Evolutionary conservation across 139 green algal genomes (phyloP).

Genomic region (Medakamo hakoo): DNA sequence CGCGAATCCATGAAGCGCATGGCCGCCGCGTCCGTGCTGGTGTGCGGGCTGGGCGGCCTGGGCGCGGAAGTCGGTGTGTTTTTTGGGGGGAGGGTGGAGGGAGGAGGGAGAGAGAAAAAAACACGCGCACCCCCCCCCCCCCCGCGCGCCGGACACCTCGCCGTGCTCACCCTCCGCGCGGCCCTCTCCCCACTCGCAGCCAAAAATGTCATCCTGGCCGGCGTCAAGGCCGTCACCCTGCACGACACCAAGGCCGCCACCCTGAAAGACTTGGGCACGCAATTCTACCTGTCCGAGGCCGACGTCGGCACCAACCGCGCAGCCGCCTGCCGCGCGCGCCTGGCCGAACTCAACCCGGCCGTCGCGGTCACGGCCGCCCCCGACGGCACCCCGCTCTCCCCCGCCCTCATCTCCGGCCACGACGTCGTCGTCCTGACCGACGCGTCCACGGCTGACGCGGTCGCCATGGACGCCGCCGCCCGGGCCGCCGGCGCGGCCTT

Average conservation of each 20-base stretch:
- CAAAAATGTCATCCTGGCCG: conserved; percentile 96
- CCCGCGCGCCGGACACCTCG: background rate
- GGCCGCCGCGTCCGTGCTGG: conserved; percentile 60
- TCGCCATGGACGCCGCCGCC: conserved; percentile 69
- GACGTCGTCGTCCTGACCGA: conserved; percentile 78
- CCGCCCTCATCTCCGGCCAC: background rate
- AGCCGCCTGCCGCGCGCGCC: conserved; percentile 43
- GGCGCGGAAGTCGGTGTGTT: conserved; percentile 76
- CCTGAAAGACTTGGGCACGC: conserved; percentile 56
- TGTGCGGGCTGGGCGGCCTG: conserved; percentile 70
- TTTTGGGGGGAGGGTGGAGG: background rate
- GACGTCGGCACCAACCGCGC: conserved; percentile 82
- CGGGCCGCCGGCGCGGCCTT: conserved; percentile 59
- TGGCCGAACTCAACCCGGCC: conserved; percentile 90
- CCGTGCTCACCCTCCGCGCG: too few species aligned
- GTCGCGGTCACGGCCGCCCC: conserved; percentile 52
- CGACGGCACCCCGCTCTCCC: background rate
- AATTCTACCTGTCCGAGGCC: conserved; percentile 88
- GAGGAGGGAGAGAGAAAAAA: background rate
- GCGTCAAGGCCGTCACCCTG: conserved; percentile 78
- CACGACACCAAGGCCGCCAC: conserved; percentile 47
- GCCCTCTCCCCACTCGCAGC: conserved; percentile 32
- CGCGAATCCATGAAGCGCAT: conserved; percentile 83
- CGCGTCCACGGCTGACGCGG: conserved; percentile 33
- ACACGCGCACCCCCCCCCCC: background rate